These are phyloP conservation scores for Lecanicillium sp. DNA, from an alignment of 2,329 filamentous ascomycete species.

Conservation along the genomic window DNA sequence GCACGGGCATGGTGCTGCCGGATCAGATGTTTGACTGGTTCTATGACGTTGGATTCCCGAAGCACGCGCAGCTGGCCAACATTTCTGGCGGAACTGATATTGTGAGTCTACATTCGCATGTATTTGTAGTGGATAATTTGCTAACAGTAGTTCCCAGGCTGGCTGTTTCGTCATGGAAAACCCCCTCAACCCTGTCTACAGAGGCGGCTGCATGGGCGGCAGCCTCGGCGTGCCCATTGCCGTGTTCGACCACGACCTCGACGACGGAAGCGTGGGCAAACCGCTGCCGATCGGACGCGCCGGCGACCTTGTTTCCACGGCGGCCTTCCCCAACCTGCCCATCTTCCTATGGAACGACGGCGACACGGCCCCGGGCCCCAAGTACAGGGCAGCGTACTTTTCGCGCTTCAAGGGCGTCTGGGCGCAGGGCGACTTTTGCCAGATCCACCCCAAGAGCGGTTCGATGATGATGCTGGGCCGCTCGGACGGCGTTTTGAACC, in stretches of 20 bases:
- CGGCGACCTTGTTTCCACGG: slow-evolving; percentile 66
- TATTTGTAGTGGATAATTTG: background rate
- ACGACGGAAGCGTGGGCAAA: slow-evolving; percentile 33
- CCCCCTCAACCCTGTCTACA: slow-evolving; percentile 58
- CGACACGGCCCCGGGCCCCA: slow-evolving; percentile 38
- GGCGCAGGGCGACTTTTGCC: slow-evolving; percentile 78
- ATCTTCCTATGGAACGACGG: slow-evolving; percentile 56
- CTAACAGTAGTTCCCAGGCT: slow-evolving; percentile 27
- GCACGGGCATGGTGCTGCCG: slow-evolving; percentile 76
- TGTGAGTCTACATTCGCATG: slow-evolving; percentile 32
- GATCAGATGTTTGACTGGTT: slow-evolving; percentile 75
- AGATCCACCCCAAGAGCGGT: slow-evolving; percentile 59
- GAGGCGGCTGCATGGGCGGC: slow-evolving; percentile 44
- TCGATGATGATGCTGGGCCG: slow-evolving; percentile 61
- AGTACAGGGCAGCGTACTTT: slow-evolving; percentile 56
- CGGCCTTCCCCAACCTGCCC: slow-evolving; percentile 69
- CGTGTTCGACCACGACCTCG: slow-evolving; percentile 56
- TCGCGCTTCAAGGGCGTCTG: slow-evolving; percentile 59
- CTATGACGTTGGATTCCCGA: slow-evolving; percentile 63
- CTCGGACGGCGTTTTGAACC: slow-evolving; percentile 74
- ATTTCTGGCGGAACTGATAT: slow-evolving; percentile 75
- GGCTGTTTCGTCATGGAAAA: slow-evolving; percentile 59
- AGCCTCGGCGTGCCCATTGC: slow-evolving; percentile 42
- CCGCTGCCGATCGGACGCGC: slow-evolving; percentile 51
- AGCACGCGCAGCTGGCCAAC: slow-evolving; percentile 59